Evolutionary conservation across 805 yeast genomes (phyloP).

Genomic region (Torulaspora quercuum): DNA sequence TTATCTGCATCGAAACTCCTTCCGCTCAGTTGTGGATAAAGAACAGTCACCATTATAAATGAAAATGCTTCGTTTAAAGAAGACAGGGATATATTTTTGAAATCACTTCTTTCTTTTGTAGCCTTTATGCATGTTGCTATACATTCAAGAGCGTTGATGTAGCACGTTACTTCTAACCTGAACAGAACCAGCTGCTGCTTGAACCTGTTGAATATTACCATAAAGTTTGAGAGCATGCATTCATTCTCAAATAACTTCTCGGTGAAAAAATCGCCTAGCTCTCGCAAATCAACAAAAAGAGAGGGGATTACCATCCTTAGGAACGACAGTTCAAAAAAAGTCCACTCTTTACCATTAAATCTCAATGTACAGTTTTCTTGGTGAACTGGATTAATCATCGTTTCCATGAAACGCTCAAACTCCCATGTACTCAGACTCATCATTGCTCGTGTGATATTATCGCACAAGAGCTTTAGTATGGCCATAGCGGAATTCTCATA

Average conservation of each 20-base stretch:
- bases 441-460: conserved; percentile 36
- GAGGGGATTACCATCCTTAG: conserved; percentile 13
- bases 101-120: conserved; percentile 2
- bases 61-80: conserved; percentile 4
- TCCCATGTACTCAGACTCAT: conserved; percentile 25
- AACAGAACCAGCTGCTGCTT: conserved; percentile 7
- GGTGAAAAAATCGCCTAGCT: conserved; percentile 11
- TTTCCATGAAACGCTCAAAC: conserved; percentile 18
- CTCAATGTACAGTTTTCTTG: neutral
- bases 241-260: conserved; percentile 14
- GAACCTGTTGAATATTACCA: conserved; percentile 11
- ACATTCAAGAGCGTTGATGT: conserved; percentile 19
- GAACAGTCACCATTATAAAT: conserved; percentile 1
- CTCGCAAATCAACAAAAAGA: conserved; percentile 14
- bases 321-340: conserved; percentile 18
- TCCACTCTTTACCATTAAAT: conserved; percentile 4
- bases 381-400: conserved; percentile 4
- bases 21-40: conserved; percentile 2
- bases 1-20: neutral
- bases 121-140: conserved; percentile 4
- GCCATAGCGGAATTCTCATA: conserved; percentile 34
- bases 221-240: conserved; percentile 20
- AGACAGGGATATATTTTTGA: conserved; percentile 3
- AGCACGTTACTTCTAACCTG: conserved; percentile 20
- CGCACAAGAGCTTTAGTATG: conserved; percentile 37